Base-by-base conservation (phyloP, 495 filamentous ascomycete genomes). In the Aspergillus sparsus region DNA sequence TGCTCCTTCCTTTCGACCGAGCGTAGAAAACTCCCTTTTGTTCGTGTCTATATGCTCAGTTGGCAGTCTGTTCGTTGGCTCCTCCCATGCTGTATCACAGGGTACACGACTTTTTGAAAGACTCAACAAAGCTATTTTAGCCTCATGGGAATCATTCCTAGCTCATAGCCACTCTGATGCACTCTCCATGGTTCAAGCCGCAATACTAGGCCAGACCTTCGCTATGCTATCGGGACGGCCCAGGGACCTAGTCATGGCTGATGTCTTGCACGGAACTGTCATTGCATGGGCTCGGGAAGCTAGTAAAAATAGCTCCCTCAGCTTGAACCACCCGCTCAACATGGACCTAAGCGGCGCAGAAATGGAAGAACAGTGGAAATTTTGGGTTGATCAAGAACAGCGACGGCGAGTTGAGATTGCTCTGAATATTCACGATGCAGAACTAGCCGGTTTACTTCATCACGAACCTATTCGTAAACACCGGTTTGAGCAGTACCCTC, bases 201-300 rank as follows among this genome's bases (percentile, higher is more conserved):
- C 72, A 5, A 62, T 75, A 37, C 45, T 77, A 0, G 73, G 74
- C 7, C 74, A 77, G 47, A 76, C 73, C 0, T 77, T 72, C 59
- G 74, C 67, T 15, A 68, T 76, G 13, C 67, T 77, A 31, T 71
- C 74, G 0, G 72, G 74, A 3, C 41, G 65, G 18, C 62, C 71
- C 3, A 72, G 61, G 45, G 55, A 65, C 53, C 62, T 74, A 8
- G 58, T 66, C 13, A 32, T 74, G 6, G 66, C 67, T 6, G 72
- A 77, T 58, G 68, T 68, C 0, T 68, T 77, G 15, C 73, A 76
- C 49, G 74, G 74, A 8, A 75, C 74, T n/a, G 71, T 71, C 8
- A 68, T 69, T 49, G 66, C 72, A n/a, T 76, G 70, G 72, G 67
- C 70, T 9, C 72, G 71, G 21, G 63, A 67, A 47, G 62, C 64